A percentile compares a stretch with the other conserved stretches of the same genome.
These are phyloP conservation scores for Penicillium crustosum DNA, from an alignment of 2,329 filamentous ascomycete species.

Conservation along the genomic window DNA sequence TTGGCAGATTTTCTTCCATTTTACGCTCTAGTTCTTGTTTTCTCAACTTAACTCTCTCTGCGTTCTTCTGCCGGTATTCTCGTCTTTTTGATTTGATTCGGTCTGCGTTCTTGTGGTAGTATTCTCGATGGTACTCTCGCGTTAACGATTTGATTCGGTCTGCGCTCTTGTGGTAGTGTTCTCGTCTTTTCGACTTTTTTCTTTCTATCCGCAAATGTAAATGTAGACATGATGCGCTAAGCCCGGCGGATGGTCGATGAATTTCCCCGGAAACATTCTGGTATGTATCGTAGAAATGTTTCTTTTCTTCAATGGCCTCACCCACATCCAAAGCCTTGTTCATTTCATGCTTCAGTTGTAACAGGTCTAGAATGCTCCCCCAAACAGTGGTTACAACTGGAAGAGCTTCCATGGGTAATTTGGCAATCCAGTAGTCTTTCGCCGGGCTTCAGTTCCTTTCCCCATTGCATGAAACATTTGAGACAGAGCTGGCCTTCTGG, in stretches of 20 bases:
- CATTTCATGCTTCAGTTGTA: neutral
- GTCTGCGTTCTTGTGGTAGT: neutral
- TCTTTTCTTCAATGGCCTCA: neutral
- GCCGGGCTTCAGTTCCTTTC: neutral
- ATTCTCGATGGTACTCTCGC: neutral
- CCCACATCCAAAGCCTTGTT: neutral
- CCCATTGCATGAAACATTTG: neutral
- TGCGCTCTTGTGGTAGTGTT: neutral
- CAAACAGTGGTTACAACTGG: neutral
- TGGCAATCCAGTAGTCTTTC: neutral
- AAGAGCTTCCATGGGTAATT: neutral
- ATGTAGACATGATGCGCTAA: neutral
- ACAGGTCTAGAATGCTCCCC: neutral
- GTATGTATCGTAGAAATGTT: neutral
- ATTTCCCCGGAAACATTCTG: neutral
- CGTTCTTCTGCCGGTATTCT: neutral
- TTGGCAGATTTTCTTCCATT: neutral
- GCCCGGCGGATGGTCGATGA: neutral
- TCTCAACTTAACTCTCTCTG: neutral
- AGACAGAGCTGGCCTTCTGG: neutral
- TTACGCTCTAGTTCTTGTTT: accelerated
- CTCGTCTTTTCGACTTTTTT: neutral
- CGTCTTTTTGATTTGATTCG: accelerated
- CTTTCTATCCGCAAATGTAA: neutral
- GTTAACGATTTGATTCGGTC: neutral